Evolutionary conservation across 495 filamentous ascomycete species (phyloP), one percentile per base, ranked within the genome.

Genomic region (Aspergillus haitiensis): DNA sequence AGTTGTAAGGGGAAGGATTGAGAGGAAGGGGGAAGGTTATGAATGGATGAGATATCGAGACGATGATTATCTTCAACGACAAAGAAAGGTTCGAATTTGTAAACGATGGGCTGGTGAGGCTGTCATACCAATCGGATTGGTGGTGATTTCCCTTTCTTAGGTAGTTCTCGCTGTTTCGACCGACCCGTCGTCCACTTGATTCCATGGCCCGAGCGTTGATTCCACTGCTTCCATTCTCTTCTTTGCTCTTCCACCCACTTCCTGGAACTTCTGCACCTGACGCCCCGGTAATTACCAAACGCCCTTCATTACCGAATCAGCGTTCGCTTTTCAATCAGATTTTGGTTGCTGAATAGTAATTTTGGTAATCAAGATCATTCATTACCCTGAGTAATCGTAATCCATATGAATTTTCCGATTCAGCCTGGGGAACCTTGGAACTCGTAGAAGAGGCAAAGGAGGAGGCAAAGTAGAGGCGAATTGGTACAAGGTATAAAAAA

Each of bases 211-310:
- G 70, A 72, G 70, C 71, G 68, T 42, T 53, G 56, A 52, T 65
- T 72, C 64, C 36, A 64, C 58, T 55, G 53, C 33, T 70, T 67
- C 67, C 18, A 67, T 66, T 18, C 16, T 56, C 61, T 78, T 78
- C 75, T 60, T 55, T 51, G 61, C 45, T 12, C 54, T 78, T 78
- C 75, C 71, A 76, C 64, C 57, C 36, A 31, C 39, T 74, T 74
- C 73, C 46, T 64, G 47, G 56, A 31, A 55, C 34, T 70, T 71
- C 73, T 27, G 61, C 57, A 51, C 46, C 11, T 49, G 44, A 9
- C 8, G 44, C 6, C 15, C n/a, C 3, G 27, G 48, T 51, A 16
- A 42, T 35, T 51, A 55, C 11, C 13, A n/a, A 15, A 45, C 21
- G 13, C 12, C 7, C 9, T 27, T 27, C 21, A 27, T 27, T 27